Evolutionary conservation across 2,329 filamentous ascomycete species (phyloP).

Genomic region (Ophiobolus disseminans): DNA sequence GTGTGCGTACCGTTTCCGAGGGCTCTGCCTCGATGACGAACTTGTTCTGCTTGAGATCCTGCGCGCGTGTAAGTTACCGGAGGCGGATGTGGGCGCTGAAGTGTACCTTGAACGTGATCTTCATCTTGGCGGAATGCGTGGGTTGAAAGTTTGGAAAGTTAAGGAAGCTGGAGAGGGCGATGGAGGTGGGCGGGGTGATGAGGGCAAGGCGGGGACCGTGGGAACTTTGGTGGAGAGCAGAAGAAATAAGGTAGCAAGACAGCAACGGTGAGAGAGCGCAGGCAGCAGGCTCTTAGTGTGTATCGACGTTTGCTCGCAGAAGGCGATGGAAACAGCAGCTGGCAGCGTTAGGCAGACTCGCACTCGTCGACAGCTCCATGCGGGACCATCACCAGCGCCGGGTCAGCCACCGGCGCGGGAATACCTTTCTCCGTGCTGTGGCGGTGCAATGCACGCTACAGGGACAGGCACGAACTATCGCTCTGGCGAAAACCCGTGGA

Average conservation of each 20-base stretch:
- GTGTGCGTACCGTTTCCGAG: conserved; percentile 75
- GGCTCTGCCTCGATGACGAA: conserved; percentile 96
- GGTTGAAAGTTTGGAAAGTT: conserved; percentile 17
- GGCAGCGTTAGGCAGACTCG: conserved; percentile 9
- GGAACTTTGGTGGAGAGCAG: conserved; percentile 4
- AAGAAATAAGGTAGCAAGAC: not conserved
- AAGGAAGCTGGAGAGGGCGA: conserved; percentile 26
- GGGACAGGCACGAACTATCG: not conserved
- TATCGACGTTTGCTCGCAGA: conserved; percentile 16
- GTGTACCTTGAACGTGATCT: conserved; percentile 74
- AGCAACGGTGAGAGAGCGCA: conserved; percentile 7
- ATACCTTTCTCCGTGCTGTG: conserved; percentile 1
- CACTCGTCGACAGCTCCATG: conserved; percentile 8
- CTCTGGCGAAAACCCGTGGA: no score
- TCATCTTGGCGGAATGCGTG: conserved; percentile 57
- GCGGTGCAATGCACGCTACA: not conserved
- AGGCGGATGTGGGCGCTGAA: conserved; percentile 19
- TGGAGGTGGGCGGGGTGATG: conserved; percentile 36
- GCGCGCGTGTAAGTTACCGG: conserved; percentile 30
- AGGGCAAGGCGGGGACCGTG: conserved; percentile 17
- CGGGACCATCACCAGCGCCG: not conserved
- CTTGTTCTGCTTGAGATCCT: conserved; percentile 99
- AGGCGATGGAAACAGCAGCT: conserved; percentile 29
- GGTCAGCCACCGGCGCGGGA: not conserved
- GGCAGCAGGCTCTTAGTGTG: not conserved